phyloP scores from a whole-genome alignment of 306 rosid species.

The Mimosa pudica region DNA sequence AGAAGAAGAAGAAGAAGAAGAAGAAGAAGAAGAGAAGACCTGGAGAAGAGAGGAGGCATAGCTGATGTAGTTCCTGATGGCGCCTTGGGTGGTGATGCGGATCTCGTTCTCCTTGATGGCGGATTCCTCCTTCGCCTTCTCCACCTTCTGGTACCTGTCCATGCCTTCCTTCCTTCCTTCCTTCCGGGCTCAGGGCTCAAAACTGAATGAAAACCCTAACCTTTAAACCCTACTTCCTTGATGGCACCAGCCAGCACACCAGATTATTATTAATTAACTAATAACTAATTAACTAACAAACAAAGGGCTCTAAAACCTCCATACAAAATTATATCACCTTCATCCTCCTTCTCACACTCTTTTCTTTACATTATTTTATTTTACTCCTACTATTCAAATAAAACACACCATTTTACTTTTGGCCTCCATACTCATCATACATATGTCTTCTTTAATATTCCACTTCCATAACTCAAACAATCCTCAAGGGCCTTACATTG shows the following conservation, averaged over 20 bases:
- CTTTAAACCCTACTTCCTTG: slow-evolving; percentile 62
- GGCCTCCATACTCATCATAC: too few species aligned
- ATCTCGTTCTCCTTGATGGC: slow-evolving; percentile 89
- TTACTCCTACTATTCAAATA: too few species aligned
- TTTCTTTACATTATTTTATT: too few species aligned
- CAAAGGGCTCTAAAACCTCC: slow-evolving; percentile 17
- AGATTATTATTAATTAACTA: too few species aligned
- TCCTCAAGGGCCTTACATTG: too few species aligned
- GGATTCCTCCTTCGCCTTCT: slow-evolving; percentile 76
- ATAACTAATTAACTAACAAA: neutral
- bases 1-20: too few species aligned
- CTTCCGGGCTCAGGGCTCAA: too few species aligned
- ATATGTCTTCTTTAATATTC: too few species aligned
- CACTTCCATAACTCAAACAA: too few species aligned
- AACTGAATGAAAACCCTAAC: slow-evolving; percentile 41
- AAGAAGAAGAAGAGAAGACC: slow-evolving; percentile 36
- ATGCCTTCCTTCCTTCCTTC: slow-evolving; percentile 38
- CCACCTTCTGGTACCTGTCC: slow-evolving; percentile 95
- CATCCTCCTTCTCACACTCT: too few species aligned
- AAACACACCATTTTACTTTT: too few species aligned
- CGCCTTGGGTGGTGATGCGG: slow-evolving; percentile 96
- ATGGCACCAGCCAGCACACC: neutral
- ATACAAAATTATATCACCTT: too few species aligned
- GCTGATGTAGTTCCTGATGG: slow-evolving; percentile 94
- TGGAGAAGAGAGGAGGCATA: slow-evolving; percentile 92